Conservation (phyloP, 208 protist species). For the Zelonia costaricensis region DNA sequence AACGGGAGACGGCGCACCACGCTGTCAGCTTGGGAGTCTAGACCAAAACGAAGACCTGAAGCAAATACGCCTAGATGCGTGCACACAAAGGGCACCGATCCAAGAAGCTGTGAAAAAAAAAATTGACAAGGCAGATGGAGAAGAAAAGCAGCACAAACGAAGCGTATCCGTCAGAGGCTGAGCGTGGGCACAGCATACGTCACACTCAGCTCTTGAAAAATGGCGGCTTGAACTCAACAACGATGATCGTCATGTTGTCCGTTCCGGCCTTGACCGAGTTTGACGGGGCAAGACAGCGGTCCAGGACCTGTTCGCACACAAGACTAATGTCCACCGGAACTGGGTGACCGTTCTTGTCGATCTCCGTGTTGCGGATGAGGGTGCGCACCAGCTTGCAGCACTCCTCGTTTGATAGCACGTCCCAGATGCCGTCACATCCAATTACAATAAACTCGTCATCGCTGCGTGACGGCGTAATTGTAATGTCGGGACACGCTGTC, state of each 20-base stretch:
- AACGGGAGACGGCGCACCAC: no score
- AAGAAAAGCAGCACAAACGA: no score
- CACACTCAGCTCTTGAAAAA: slow-evolving; percentile 48
- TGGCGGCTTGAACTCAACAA: slow-evolving; percentile 82
- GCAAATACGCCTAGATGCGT: no score
- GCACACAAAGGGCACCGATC: no score
- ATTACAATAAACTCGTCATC: slow-evolving; percentile 91
- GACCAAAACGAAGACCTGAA: no score
- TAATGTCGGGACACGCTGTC: slow-evolving; percentile 81
- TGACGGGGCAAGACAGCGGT: slow-evolving; percentile 67
- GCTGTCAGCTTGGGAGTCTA: no score
- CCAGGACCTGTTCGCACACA: slow-evolving; percentile 78
- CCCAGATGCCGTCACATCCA: slow-evolving; percentile 94
- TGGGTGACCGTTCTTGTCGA: slow-evolving; percentile 20
- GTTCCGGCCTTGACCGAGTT: slow-evolving; percentile 55
- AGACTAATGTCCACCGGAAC: slow-evolving; percentile 62
- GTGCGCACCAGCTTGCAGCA: slow-evolving; percentile 61
- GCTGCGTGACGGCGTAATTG: slow-evolving; percentile 20
- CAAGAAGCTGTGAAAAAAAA: no score
- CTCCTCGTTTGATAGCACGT: slow-evolving; percentile 86
- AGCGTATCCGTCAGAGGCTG: no score
- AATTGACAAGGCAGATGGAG: not conserved
- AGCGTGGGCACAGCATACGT: no score
- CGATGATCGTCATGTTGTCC: slow-evolving; percentile 92
- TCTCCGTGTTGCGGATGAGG: slow-evolving; percentile 35